These are phyloP conservation scores for Terfezia boudieri DNA, from an alignment of 495 filamentous ascomycete genomes.

Conservation along the genomic window DNA sequence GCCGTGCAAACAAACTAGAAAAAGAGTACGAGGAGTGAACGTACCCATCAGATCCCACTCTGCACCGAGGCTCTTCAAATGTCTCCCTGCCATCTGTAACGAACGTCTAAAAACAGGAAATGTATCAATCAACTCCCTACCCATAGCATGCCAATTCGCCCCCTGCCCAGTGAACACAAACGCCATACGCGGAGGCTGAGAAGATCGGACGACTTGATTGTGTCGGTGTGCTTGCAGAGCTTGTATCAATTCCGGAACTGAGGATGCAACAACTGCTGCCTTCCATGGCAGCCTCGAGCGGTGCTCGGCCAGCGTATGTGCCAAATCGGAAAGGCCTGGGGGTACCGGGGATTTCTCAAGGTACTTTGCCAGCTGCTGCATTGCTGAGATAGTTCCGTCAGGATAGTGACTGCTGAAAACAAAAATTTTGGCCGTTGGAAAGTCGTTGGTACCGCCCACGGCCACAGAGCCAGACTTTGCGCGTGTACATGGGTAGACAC, in stretches of 20 bases:
- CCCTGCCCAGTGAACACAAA: slow-evolving; percentile 43
- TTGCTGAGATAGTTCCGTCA: neutral
- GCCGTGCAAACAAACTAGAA: too few relatives aligned
- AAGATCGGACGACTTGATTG: neutral
- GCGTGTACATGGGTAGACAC: neutral
- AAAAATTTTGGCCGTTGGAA: neutral
- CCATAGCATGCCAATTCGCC: slow-evolving; percentile 46
- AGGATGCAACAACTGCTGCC: neutral
- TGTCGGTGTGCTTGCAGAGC: neutral
- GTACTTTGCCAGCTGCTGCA: neutral
- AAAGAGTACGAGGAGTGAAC: too few relatives aligned
- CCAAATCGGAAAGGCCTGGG: neutral
- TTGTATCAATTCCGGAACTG: neutral
- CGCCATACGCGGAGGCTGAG: neutral
- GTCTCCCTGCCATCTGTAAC: slow-evolving; percentile 25
- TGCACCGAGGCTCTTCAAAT: slow-evolving; percentile 17
- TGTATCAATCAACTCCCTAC: slow-evolving; percentile 22
- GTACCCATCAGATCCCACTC: too few relatives aligned
- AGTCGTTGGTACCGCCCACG: neutral
- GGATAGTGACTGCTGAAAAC: neutral
- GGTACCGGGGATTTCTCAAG: neutral
- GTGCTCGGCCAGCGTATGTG: neutral
- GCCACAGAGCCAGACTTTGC: neutral
- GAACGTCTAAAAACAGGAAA: slow-evolving; percentile 21
- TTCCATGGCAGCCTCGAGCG: neutral